phyloP scores from a whole-genome alignment of 2,329 filamentous ascomycete genomes.

The Fusarium albidum region DNA sequence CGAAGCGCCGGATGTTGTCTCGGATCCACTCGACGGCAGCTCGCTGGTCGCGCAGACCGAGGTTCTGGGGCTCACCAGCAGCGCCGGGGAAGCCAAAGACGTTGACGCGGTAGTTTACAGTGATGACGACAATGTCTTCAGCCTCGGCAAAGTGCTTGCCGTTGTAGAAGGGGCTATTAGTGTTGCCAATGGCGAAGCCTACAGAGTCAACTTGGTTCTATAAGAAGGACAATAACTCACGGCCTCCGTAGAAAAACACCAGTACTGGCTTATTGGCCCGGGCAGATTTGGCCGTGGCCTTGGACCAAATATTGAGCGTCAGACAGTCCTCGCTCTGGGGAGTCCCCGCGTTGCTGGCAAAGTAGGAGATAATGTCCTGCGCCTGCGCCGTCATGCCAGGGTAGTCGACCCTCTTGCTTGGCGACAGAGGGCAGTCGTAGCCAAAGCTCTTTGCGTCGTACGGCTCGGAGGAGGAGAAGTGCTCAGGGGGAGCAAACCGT shows the following conservation, averaged over 20 bases:
- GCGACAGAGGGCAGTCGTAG: conserved; percentile 30
- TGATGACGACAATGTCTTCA: conserved; percentile 55
- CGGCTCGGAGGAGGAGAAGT: conserved; percentile 24
- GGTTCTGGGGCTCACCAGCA: conserved; percentile 35
- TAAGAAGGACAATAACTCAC: not conserved
- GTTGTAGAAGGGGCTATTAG: conserved; percentile 49
- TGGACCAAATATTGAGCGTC: conserved; percentile 36
- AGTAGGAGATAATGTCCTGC: conserved; percentile 29
- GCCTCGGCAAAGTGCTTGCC: conserved; percentile 53
- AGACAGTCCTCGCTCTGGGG: conserved; percentile 35
- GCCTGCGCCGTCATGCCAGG: conserved; percentile 31
- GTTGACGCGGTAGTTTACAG: conserved; percentile 56
- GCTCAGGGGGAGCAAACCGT: conserved; percentile 48
- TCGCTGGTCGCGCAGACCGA: conserved; percentile 42
- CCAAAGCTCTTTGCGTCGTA: conserved; percentile 24
- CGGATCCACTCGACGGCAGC: conserved; percentile 45
- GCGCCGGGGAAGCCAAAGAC: conserved; percentile 53
- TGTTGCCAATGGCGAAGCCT: conserved; percentile 50
- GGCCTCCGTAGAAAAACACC: conserved; percentile 35
- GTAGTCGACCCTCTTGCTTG: conserved; percentile 29
- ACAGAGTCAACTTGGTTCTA: not conserved
- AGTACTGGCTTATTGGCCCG: conserved; percentile 30
- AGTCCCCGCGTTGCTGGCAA: conserved; percentile 29
- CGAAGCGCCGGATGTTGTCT: conserved; percentile 44
- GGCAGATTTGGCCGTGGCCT: conserved; percentile 22